Percentiles rank a stretch among this genome's conserved stretches.
These are phyloP conservation scores for Nothomitra cinnamomea DNA, from an alignment of 2,329 filamentous ascomycete genomes.

Conservation along the genomic window DNA sequence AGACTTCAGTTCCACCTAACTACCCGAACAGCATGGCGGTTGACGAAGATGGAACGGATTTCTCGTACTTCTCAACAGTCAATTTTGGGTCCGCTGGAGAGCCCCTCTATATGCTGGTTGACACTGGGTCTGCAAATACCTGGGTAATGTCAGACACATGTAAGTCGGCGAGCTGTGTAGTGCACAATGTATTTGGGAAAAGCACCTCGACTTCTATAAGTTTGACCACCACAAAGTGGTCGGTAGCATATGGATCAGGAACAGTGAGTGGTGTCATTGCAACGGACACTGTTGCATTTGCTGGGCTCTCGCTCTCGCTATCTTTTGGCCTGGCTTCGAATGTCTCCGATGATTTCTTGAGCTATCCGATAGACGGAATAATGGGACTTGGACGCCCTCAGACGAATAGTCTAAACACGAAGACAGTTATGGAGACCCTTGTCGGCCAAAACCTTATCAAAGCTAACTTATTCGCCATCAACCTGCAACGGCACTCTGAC, in stretches of 20 bases:
- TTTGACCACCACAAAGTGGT: slow-evolving; percentile 36
- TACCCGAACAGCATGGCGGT: slow-evolving; percentile 31
- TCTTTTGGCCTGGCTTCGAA: slow-evolving; percentile 56
- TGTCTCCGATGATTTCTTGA: slow-evolving; percentile 56
- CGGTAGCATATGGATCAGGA: slow-evolving; percentile 62
- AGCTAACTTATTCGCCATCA: slow-evolving; percentile 54
- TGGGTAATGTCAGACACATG: slow-evolving; percentile 72
- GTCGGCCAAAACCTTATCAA: slow-evolving; percentile 36
- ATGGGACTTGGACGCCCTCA: slow-evolving; percentile 54
- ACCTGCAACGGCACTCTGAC: slow-evolving; percentile 49
- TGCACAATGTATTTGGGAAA: slow-evolving; percentile 53
- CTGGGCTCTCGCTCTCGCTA: slow-evolving; percentile 44
- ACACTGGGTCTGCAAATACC: slow-evolving; percentile 44
- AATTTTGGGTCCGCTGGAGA: slow-evolving; percentile 31
- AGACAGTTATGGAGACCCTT: slow-evolving; percentile 52
- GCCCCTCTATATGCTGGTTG: slow-evolving; percentile 35
- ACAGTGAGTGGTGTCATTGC: slow-evolving; percentile 49
- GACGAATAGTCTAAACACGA: slow-evolving; percentile 30
- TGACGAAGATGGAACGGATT: slow-evolving; percentile 35
- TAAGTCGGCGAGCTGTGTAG: slow-evolving; percentile 43
- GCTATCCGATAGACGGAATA: slow-evolving; percentile 78
- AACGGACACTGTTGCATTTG: slow-evolving; percentile 49
- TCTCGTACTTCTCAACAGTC: slow-evolving; percentile 35
- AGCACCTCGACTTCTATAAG: slow-evolving; percentile 47
- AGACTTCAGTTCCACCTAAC: slow-evolving; percentile 22